These are phyloP conservation scores for Phytophthora agathidicida DNA, from an alignment of 352 stramenopile genomes.

Conservation along the genomic window DNA sequence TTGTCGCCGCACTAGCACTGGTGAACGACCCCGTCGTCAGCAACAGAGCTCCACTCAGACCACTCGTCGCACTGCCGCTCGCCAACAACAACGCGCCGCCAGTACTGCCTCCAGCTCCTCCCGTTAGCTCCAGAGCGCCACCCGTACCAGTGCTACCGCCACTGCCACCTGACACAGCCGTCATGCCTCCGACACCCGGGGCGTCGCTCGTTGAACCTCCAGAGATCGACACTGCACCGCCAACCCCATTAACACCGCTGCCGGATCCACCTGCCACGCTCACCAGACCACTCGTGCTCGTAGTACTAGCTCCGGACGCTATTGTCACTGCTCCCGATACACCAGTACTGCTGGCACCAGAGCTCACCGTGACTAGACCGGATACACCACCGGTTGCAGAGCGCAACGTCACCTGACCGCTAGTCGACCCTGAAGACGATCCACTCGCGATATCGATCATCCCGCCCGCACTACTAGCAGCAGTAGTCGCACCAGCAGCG, in stretches of 20 bases:
- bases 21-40: too few species aligned
- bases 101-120: conserved; percentile 14
- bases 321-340: too few species aligned
- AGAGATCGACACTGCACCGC: too few species aligned
- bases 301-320: conserved; percentile 31
- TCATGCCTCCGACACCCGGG: background rate
- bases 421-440: conserved; percentile 29
- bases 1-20: too few species aligned
- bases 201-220: too few species aligned
- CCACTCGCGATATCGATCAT: conserved; percentile 31
- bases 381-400: too few species aligned
- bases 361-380: conserved; percentile 2
- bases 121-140: conserved; percentile 4
- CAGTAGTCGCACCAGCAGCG: conserved; percentile 35
- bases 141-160: conserved; percentile 2
- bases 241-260: too few species aligned
- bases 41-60: too few species aligned
- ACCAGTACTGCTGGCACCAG: too few species aligned
- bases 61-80: conserved; percentile 9
- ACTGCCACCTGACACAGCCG: conserved; percentile 5
- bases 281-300: conserved; percentile 12
- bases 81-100: conserved; percentile 25
- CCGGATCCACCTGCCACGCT: conserved; percentile 34
- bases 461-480: conserved; percentile 36
- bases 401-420: conserved; percentile 39